Evolutionary conservation across 441 rosid species (phyloP), one percentile per base, ranked within the genome.

Genomic region (Euphorbia corollata): DNA sequence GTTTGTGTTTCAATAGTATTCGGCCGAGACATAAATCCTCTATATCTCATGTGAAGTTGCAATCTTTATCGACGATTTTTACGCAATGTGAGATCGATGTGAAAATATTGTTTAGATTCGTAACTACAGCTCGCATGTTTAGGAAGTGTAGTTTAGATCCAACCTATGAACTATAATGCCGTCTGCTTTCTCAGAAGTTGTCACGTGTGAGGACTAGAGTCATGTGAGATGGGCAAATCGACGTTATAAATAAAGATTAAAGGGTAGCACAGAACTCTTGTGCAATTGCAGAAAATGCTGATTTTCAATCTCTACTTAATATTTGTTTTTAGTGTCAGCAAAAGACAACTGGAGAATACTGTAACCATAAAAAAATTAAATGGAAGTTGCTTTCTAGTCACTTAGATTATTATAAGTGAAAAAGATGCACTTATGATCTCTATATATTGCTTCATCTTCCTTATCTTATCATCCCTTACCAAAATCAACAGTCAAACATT

Each of bases 401-500:
- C 74, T 66, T 61, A 5, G 34, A 62, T 55, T 70, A 61, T 54
- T 67, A 58, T 66, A 60, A 47, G 5, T 57, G 15, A 57, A 58
- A 65, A 18, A 18, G 16, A 11, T 7, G 8, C 63, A 16, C 30
- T 8, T 1, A 23, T 32, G 20, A 55, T 20, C 51, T 48, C 53
- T 73, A 47, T 74, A 74, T 58, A 63, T 27, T 60, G 64, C 54
- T 15, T 62, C 67, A 18, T 30, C 59, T 57, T 57, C 39, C 39
- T n/a, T 6, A 50, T 32, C 13, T 65, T 39, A 60, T 22, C 20
- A 36, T 36, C 9, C 48, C 48, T 57, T 20, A 16, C 48, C 51
- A 51, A 38, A 51, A 55, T 11, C 50, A 47, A 13, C 51, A 47
- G 22, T 18, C 51, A 48, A 48, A 53, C 56, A 36, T 54, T 5